Evolutionary conservation across 805 yeast genomes (phyloP), one percentile per base, ranked within the genome.

Genomic region (Wickerhamomyces rabaulensis): DNA sequence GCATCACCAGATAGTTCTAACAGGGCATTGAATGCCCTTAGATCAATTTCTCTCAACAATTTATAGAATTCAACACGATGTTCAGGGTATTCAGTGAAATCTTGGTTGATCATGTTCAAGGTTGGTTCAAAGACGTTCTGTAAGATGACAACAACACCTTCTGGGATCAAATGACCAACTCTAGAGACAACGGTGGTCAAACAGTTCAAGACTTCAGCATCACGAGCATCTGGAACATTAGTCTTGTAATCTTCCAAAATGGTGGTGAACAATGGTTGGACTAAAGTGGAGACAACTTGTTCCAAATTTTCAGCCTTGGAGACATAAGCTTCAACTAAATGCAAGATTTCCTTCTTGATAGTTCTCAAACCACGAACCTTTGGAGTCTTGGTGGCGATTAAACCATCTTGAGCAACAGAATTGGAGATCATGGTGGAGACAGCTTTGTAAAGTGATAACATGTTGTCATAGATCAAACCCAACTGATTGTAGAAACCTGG

Each of bases 1-100:
- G 96, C 95, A 52, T 82, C 90, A 3, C 95, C 92, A 9, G 97
- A 95, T 53, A 94, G 76, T 65, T 89, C 87, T 50, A 89, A 73
- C 54, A 94, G 75, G 1, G 97, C 96, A 48, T 80, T 77, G 75
- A 94, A 94, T 16, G 94, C 83, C 61, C 86, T 84, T 55, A 82
- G 67, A 66, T 94, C 85, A 61, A 94, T 92, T 49, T 87, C 95
- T 57, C 91, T 84, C 62, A 94, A 75, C 45, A 94, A 74, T 68
- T 85, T 87, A 72, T 92, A 94, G 66, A 94, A 94, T 64, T 91
- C 98, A 47, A 92, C 95, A 61, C 99, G 81, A 70, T 92, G 97
- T 65, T 94, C 99, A 12, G 98, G 99, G 66, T 88, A 94, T 67
- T 94, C 97, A 3, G 96, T 82, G 63, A 94, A 89, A 66, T 94